phyloP scores from a whole-genome alignment of 1,139 yeast genomes.

The Candida sp. region DNA sequence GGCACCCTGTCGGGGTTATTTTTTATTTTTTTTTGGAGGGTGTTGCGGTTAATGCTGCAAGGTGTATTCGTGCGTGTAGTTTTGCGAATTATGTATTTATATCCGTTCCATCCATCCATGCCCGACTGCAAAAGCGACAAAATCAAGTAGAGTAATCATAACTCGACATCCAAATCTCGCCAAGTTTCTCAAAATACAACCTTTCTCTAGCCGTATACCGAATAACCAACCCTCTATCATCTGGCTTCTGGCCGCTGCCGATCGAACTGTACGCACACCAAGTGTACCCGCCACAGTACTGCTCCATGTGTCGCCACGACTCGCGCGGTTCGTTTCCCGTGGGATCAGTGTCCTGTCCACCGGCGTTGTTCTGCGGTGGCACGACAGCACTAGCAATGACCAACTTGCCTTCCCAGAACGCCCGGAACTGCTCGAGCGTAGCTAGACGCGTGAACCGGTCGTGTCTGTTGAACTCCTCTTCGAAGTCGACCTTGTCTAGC shows the following conservation, averaged over 20 bases:
- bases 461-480: slow-evolving; percentile 22
- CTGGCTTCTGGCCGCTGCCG: slow-evolving; percentile 22
- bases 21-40: not conserved
- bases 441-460: slow-evolving; percentile 23
- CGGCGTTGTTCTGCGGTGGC: slow-evolving; percentile 25
- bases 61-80: not conserved
- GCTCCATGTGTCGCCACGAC: slow-evolving; percentile 32
- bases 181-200: slow-evolving; percentile 23
- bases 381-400: slow-evolving; percentile 30
- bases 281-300: slow-evolving; percentile 37
- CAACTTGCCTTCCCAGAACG: slow-evolving; percentile 28
- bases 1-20: not conserved
- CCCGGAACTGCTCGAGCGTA: slow-evolving; percentile 25
- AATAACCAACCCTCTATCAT: slow-evolving; percentile 23
- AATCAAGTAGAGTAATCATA: slow-evolving; percentile 5
- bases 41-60: not conserved
- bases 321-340: slow-evolving; percentile 19
- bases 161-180: slow-evolving; percentile 32
- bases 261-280: slow-evolving; percentile 45
- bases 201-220: slow-evolving; percentile 25
- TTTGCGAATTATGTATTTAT: not conserved
- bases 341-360: not conserved
- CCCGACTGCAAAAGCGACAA: not conserved
- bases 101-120: not conserved
- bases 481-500: slow-evolving; percentile 20